Conservation (phyloP, 2,329 filamentous ascomycete species). For the Ophiosphaerella herpotricha region DNA sequence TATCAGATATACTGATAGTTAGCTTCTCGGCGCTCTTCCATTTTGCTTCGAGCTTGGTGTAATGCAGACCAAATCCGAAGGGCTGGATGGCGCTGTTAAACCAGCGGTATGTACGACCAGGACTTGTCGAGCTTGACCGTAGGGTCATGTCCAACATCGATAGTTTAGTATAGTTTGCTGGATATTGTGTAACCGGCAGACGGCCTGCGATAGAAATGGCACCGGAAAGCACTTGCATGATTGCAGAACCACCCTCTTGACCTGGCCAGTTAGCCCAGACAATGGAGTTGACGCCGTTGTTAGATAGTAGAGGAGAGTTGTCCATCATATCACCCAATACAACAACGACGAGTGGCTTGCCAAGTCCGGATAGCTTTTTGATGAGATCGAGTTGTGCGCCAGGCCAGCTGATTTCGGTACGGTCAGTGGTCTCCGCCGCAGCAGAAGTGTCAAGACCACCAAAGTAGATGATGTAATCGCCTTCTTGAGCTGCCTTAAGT, state of each 20-base stretch:
- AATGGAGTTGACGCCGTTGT: conserved; percentile 56
- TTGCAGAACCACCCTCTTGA: conserved; percentile 61
- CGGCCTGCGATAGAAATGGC: conserved; percentile 57
- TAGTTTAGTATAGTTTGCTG: conserved; percentile 56
- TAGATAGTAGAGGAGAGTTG: conserved; percentile 53
- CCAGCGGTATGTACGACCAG: conserved; percentile 65
- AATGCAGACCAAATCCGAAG: conserved; percentile 63
- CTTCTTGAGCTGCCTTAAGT: conserved; percentile 44
- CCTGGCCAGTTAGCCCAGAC: conserved; percentile 66
- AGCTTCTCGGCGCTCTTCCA: conserved; percentile 1
- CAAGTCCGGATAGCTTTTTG: conserved; percentile 49
- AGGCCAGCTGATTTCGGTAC: conserved; percentile 58
- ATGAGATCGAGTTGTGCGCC: conserved; percentile 58
- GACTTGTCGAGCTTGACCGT: conserved; percentile 51
- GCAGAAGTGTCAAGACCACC: conserved; percentile 60
- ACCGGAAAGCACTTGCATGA: conserved; percentile 61
- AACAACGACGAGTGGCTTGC: conserved; percentile 59
- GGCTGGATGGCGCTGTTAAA: conserved; percentile 57
- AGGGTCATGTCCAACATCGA: conserved; percentile 62
- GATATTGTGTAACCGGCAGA: conserved; percentile 62
- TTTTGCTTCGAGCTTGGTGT: conserved; percentile 56
- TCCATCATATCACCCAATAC: conserved; percentile 61
- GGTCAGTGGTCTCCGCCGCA: conserved; percentile 59
- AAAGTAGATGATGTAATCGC: conserved; percentile 60
- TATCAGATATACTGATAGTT: conserved; percentile 38